Base-by-base conservation (phyloP, 2,329 filamentous ascomycete species). In the Botrytis pseudocinerea region DNA sequence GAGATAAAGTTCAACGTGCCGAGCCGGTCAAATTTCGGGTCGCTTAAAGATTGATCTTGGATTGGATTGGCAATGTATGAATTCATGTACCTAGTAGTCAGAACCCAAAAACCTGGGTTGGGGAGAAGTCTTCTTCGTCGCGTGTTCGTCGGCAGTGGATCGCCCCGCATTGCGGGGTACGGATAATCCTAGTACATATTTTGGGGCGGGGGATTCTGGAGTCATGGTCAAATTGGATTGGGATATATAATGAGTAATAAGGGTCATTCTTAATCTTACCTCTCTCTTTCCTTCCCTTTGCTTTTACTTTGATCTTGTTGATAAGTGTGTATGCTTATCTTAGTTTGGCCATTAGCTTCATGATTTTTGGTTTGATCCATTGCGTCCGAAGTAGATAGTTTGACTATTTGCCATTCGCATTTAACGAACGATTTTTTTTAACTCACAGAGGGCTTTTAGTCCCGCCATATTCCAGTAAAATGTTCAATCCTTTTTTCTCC, bases 11-110 rank as follows among this genome's bases (percentile, higher is more conserved):
- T 63, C 18, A 42, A 25, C 38, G 28, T 28, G 40, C 25, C 61
- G 28, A 63, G n/a, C 25, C 61, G 61, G 61, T 32, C n/a, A 32
- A 46, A 63, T 63, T 14, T 63, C 61, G 61, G 40, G n/a, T 44
- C 40, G 40, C 8, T 25, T 63, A 63, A 44, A 44, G n/a, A 28
- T 44, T 22, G 7, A 22, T 20, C 25, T 22, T 28, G 16, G 51
- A 57, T 57, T n/a, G 48, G 48, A n/a, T 54, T 54, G 48, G 48
- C 25, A 54, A 54, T 12, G 48, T 7, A 54, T n/a, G 48, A 6
- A 54, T 54, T 54, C 48, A n/a, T n/a, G 7, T 54, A 38, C 38
- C 38, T 9, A 38, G 38, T 38, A n/a, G n/a, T n/a, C 48, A n/a
- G 12, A 54, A 25, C 48, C 48, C 48, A 54, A 16, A 6, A 54